Evolutionary conservation across 805 yeast genomes (phyloP), one percentile per base, ranked within the genome.

Genomic region (Hanseniaspora jakobsenii): DNA sequence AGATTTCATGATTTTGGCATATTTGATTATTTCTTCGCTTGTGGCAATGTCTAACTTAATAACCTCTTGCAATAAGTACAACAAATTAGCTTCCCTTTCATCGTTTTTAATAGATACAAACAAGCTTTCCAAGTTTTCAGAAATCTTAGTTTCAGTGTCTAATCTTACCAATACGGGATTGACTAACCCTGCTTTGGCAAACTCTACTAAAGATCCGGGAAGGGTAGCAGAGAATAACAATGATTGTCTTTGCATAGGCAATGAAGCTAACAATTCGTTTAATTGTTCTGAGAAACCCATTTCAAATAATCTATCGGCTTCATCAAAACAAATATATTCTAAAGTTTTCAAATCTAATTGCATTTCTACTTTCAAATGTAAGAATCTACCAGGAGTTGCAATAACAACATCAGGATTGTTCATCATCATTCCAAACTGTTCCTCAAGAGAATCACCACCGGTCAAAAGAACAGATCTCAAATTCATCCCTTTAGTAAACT

Each of bases 401-500:
- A 91, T 79, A 31, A 91, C 72, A 28, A 93, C 78, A 66, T 91
- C 99, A 0, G 99, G 99, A 56, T 86, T 85, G 46, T 78, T 63
- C 82, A 87, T 78, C 93, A 91, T 84, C 59, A 83, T 76, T 18
- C 82, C 70, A 59, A 91, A 91, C 65, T 91, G 98, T 46, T 89
- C 96, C 58, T 91, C 98, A 55, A 91, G 66, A n/a, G 95, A 83
- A 58, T 91, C 99, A 67, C 99, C 99, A 66, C 99, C 99, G 47
- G 93, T 89, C 24, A 91, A 66, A 40, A 87, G 68, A 12, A 81
- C 75, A 14, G 84, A 68, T 53, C 95, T 73, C 51, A 91, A 69
- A 55, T 85, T 93, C 0, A 94, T 77, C 5, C 93, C 94, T 48
- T 68, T 74, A 13, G 87, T 64, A 59, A 91, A 89, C 46, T 91